Evolutionary conservation across 495 filamentous ascomycete genomes (phyloP).

Genomic region (Aspergillus nanangensis): DNA sequence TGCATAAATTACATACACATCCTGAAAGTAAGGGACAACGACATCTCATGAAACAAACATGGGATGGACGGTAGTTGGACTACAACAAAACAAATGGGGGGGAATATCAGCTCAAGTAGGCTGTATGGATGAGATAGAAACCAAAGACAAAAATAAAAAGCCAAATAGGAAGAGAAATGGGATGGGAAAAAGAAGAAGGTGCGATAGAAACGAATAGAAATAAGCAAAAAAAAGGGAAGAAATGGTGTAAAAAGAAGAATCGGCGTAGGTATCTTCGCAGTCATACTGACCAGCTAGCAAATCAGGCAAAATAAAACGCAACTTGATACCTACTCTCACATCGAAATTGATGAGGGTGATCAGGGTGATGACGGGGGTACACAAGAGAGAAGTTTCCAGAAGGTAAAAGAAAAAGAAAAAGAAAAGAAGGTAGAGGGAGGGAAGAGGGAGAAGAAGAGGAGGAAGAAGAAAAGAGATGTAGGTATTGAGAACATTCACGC

Average conservation of each 20-base stretch:
- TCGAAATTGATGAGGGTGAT: conserved; percentile 11
- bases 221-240: conserved; percentile 14
- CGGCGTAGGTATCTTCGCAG: conserved; percentile 39
- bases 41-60: conserved; percentile 5
- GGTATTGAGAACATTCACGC: conserved; percentile 2
- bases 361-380: background rate
- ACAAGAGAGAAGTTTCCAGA: background rate
- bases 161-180: conserved; percentile 7
- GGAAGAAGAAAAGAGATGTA: conserved; percentile 7
- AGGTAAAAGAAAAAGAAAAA: background rate
- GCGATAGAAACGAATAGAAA: conserved; percentile 3
- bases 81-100: conserved; percentile 10
- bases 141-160: background rate
- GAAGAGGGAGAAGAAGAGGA: conserved; percentile 5
- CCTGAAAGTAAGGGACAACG: background rate
- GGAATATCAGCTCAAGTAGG: conserved; percentile 14
- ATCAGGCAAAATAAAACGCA: conserved; percentile 14
- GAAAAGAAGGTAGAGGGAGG: conserved; percentile 1
- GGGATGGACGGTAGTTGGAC: background rate
- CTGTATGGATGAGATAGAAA: conserved; percentile 2
- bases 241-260: conserved; percentile 17
- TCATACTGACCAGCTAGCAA: conserved; percentile 27
- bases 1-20: background rate
- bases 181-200: background rate
- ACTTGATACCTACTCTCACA: conserved; percentile 10